These are phyloP conservation scores for Annulohypoxylon moriforme DNA, from an alignment of 495 filamentous ascomycete species.

Conservation along the genomic window DNA sequence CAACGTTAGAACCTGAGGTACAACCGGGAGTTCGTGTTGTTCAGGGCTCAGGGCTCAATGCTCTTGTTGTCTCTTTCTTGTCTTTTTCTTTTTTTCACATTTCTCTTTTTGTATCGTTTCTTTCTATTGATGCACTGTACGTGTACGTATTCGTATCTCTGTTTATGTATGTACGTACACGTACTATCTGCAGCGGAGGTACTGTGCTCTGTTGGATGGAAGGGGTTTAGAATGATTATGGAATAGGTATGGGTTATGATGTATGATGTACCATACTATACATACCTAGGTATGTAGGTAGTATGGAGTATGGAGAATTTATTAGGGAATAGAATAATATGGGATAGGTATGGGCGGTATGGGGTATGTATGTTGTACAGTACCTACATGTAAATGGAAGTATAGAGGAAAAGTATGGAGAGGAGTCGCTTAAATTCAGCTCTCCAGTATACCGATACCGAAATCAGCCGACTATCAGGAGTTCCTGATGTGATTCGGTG, in stretches of 20 bases:
- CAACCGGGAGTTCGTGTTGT: slow-evolving; percentile 7
- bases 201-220: background rate
- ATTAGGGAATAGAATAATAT: background rate
- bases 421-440: slow-evolving; percentile 39
- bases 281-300: slow-evolving; percentile 1
- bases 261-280: slow-evolving; percentile 9
- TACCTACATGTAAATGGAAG: slow-evolving; percentile 6
- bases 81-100: background rate
- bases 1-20: slow-evolving; percentile 24
- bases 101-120: background rate
- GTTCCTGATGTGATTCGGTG: slow-evolving; percentile 45
- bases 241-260: background rate
- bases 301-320: slow-evolving; percentile 1
- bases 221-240: background rate
- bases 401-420: background rate
- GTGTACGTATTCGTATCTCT: background rate
- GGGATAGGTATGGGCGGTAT: background rate
- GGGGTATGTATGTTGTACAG: slow-evolving; percentile 4
- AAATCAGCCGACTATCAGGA: slow-evolving; percentile 45
- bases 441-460: slow-evolving; percentile 36
- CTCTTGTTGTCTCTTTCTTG: background rate
- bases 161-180: slow-evolving; percentile 15
- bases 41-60: background rate
- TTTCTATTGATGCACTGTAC: background rate
- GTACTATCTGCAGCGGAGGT: slow-evolving; percentile 8